Evolutionary conservation across 176 grass and related monocot genomes (phyloP).

Genomic region (Aegilops sharonensis): DNA sequence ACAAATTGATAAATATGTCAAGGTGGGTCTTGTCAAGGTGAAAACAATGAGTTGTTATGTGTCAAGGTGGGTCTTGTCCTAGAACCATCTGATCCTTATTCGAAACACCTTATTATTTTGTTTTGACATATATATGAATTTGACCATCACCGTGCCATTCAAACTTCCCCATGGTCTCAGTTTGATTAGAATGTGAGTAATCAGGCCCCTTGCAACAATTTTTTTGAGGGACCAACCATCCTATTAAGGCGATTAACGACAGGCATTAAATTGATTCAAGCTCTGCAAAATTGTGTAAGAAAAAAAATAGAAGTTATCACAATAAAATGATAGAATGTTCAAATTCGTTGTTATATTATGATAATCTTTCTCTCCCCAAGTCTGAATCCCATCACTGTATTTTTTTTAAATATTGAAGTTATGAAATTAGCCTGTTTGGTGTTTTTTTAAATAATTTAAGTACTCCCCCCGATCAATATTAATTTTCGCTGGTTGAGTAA

Average conservation of each 20-base stretch:
- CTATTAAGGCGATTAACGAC: not conserved
- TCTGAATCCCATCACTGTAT: not conserved
- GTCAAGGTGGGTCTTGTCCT: not conserved
- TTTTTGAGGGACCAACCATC: not conserved
- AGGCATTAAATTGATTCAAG: not conserved
- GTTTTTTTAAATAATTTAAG: not conserved
- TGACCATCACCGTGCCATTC: not conserved
- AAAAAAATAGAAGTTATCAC: not conserved
- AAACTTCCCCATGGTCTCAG: not conserved
- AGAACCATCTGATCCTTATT: not conserved
- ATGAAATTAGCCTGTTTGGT: not conserved
- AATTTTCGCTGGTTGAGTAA: not conserved
- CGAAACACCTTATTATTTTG: not conserved
- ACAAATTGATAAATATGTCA: not conserved
- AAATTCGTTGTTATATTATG: not conserved
- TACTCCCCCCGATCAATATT: no score
- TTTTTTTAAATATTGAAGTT: not conserved
- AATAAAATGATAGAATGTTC: not conserved
- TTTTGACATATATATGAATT: not conserved
- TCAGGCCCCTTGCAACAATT: not conserved
- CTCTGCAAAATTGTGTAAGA: not conserved
- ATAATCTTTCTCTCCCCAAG: not conserved
- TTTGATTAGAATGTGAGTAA: not conserved
- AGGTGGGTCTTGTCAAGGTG: not conserved
- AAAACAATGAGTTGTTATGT: not conserved